Base-by-base conservation (phyloP, 2,329 filamentous ascomycete genomes). In the Verticillium tricorpus region DNA sequence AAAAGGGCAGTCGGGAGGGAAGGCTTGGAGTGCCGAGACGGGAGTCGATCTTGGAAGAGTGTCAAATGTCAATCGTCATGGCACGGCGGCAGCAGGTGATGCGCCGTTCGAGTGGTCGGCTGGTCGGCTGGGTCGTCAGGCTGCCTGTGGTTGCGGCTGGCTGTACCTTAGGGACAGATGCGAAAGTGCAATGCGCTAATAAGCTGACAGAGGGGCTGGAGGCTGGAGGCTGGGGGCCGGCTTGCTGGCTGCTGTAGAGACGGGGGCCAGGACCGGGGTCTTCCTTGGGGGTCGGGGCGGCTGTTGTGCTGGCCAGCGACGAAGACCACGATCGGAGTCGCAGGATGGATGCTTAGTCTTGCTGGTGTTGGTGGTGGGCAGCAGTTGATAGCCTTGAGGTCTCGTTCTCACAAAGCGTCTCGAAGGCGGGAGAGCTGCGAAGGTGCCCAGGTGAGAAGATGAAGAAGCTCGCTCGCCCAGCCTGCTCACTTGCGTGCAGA, bases 11-110 rank as follows among this genome's bases (percentile, higher is more conserved):
- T 50, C n/a, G 45, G 19, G 45, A 40, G 34, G 56, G 35, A 15
- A 34, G 56, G 19, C 35, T 25, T 39, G 34, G 17, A n/a, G 40
- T 40, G 57, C 57, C 57, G 45, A 50, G 57, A 39, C 57, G 57
- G 57, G 57, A 58, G 57, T 17, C 37, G 37, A 58, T 58, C 57
- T 58, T 58, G 37, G 57, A 58, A 50, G 45, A 50, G 45, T 25
- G 34, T 19, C 19, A 50, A 58, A 39, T 58, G 57, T 58, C 57
- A 50, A 45, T 57, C 31, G 34, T 50, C 45, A 50, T 50, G 45
- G 45, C 45, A 22, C 45, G 19, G 45, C 19, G n/a, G 45, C 6
- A 50, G 45, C 45, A 50, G 45, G 19, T 50, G 45, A 50, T 50
- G 19, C 12, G 45, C 45, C n/a, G 19, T 45, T 45, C 39, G 39